phyloP scores from a whole-genome alignment of 2,329 filamentous ascomycete genomes.

The Zymoseptoria ardabiliae region DNA sequence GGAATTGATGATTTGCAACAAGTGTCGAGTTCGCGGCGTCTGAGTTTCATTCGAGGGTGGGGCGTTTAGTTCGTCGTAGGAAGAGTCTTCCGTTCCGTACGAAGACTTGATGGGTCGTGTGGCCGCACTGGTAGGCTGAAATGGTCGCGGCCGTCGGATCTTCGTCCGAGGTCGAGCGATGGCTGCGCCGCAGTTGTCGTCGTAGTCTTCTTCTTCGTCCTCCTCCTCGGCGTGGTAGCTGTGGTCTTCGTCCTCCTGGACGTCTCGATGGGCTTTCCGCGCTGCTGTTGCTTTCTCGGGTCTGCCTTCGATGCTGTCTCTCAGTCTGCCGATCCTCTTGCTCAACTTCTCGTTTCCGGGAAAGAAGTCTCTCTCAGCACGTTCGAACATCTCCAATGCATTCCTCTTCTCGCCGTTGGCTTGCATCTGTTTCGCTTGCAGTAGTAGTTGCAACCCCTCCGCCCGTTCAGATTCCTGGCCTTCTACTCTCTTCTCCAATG shows the following conservation, averaged over 20 bases:
- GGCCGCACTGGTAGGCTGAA: neutral
- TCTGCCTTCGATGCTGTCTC: conserved; percentile 43
- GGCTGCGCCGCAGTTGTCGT: conserved; percentile 13
- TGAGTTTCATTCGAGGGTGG: conserved; percentile 30
- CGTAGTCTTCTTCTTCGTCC: conserved; percentile 31
- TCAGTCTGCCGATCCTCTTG: conserved; percentile 48
- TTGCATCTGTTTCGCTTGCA: conserved; percentile 90
- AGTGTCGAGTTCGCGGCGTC: conserved; percentile 53
- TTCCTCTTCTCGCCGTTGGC: conserved; percentile 70
- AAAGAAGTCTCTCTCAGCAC: conserved; percentile 72
- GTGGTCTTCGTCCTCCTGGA: conserved; percentile 32
- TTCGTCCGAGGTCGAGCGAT: conserved; percentile 33
- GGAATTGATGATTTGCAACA: conserved; percentile 67
- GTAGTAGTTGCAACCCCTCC: conserved; percentile 73
- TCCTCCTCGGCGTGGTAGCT: conserved; percentile 35
- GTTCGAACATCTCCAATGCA: conserved; percentile 77
- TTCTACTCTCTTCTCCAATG: conserved; percentile 79
- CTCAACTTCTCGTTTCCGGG: conserved; percentile 72
- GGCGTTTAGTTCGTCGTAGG: conserved; percentile 4
- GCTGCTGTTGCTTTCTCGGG: conserved; percentile 22
- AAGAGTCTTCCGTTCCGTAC: neutral
- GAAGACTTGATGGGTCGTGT: neutral
- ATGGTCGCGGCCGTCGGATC: conserved; percentile 19
- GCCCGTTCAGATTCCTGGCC: conserved; percentile 63
- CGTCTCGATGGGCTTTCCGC: conserved; percentile 6